Base-by-base conservation (phyloP, 495 filamentous ascomycete species). In the Talaromyces liani region DNA sequence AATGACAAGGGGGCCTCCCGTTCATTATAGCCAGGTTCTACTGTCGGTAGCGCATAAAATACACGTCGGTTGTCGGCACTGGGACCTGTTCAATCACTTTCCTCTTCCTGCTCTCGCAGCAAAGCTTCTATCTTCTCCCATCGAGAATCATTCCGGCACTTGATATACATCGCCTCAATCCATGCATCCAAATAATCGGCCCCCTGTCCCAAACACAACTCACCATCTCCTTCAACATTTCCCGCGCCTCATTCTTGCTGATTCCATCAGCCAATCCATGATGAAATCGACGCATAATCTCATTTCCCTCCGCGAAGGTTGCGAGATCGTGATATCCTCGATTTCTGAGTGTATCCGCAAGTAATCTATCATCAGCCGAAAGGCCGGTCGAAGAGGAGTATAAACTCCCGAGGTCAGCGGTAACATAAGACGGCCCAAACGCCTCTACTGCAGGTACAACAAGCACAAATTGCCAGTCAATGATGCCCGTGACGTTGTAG, bases 401-500 rank as follows among this genome's bases (percentile, higher is more conserved):
- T 9, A 74, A 60, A 49, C 56, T 57, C 20, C n/a, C 58, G 66
- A 76, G 72, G 16, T 75, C 72, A 49, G 73, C 71, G 47, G 71
- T 72, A n/a, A 75, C 65, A 41, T 74, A 64, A 16, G 74, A 74
- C 1, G 72, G 73, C 34, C 64, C 69, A 64, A 78, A 78, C 39
- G 73, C 73, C 10, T 72, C 65, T 53, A 59, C 64, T 25, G 67
- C 71, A 33, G 69, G 66, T 4, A 68, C 71, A 14, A 70, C 69
- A 8, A 63, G 54, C 53, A 75, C 68, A 63, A 72, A 71, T 61
- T 77, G 65, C 74, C 75, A 79, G 58, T 79, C 70, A 29, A 77
- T 78, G 47, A 79, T 70, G 6, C 73, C 71, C 3, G 65, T 73
- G 58, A 80, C 72, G 58, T 81, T 75, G 51, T 67, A 70, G 3